These are phyloP conservation scores for Phytophthora cajani DNA, from an alignment of 352 stramenopile species.

Conservation along the genomic window DNA sequence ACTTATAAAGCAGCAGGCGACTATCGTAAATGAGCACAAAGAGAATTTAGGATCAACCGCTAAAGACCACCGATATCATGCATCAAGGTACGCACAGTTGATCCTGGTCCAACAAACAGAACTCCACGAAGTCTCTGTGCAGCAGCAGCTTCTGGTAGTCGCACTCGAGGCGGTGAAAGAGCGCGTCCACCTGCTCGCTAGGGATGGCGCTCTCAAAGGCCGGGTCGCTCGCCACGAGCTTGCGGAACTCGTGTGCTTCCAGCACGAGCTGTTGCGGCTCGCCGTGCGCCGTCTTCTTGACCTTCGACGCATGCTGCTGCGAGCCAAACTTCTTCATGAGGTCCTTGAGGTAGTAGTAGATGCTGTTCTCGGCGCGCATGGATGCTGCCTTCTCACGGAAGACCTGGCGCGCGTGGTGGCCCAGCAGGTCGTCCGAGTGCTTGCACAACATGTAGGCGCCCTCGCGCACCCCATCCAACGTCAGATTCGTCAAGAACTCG, in stretches of 20 bases:
- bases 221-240: slow-evolving; percentile 79
- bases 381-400: slow-evolving; percentile 87
- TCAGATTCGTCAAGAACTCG: slow-evolving; percentile 68
- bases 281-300: slow-evolving; percentile 41
- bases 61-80: not conserved
- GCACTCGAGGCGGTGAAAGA: slow-evolving; percentile 77
- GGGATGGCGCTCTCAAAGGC: slow-evolving; percentile 77
- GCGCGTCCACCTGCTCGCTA: slow-evolving; percentile 71
- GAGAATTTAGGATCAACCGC: not conserved
- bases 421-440: slow-evolving; percentile 81
- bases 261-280: slow-evolving; percentile 61
- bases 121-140: slow-evolving; percentile 81
- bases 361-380: slow-evolving; percentile 81
- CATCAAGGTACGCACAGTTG: slow-evolving; percentile 58
- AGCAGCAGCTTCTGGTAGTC: slow-evolving; percentile 62
- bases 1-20: slow-evolving; percentile 80
- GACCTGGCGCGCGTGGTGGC: slow-evolving; percentile 78
- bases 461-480: slow-evolving; percentile 79
- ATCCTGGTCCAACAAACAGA: slow-evolving; percentile 81
- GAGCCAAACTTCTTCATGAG: slow-evolving; percentile 74
- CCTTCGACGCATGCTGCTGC: slow-evolving; percentile 47
- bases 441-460: slow-evolving; percentile 88
- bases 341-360: slow-evolving; percentile 90
- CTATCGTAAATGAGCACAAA: slow-evolving; percentile 33
- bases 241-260: slow-evolving; percentile 77